phyloP scores from a whole-genome alignment of 2,329 filamentous ascomycete species.

The Sphaerulina musiva region DNA sequence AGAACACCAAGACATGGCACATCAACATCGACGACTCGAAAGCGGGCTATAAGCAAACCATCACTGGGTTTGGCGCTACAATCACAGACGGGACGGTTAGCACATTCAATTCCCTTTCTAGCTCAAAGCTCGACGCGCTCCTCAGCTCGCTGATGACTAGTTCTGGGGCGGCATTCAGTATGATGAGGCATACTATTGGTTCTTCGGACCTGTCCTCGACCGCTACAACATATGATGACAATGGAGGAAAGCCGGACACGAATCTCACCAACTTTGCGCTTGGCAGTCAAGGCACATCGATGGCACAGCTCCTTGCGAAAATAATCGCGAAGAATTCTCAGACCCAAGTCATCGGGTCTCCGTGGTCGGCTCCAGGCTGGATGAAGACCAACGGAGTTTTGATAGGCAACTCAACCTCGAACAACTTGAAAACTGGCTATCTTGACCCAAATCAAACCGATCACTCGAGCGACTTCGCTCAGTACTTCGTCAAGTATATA shows the following conservation, averaged over 20 bases:
- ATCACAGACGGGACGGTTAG: constrained; percentile 18
- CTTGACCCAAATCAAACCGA: constrained; percentile 7
- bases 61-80: constrained; percentile 18
- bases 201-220: constrained; percentile 14
- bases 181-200: constrained; percentile 18
- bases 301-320: constrained; percentile 13
- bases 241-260: constrained; percentile 9
- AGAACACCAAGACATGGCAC: constrained; percentile 7
- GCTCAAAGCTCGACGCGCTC: constrained; percentile 3
- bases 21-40: constrained; percentile 24
- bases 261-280: constrained; percentile 14
- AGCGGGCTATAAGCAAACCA: constrained; percentile 10
- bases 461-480: constrained; percentile 13
- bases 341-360: constrained; percentile 12
- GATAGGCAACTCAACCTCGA: constrained; percentile 9
- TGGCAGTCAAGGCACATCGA: constrained; percentile 13
- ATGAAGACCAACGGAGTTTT: constrained; percentile 17
- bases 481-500: constrained; percentile 22
- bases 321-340: constrained; percentile 13
- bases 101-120: constrained; percentile 12
- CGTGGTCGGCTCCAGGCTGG: constrained; percentile 19
- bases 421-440: constrained; percentile 17
- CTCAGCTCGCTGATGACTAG: constrained; percentile 13
- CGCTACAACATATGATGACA: constrained; percentile 16
- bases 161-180: constrained; percentile 15